Evolutionary conservation across 805 yeast genomes (phyloP).

Genomic region (Ogataea haglerorum): DNA sequence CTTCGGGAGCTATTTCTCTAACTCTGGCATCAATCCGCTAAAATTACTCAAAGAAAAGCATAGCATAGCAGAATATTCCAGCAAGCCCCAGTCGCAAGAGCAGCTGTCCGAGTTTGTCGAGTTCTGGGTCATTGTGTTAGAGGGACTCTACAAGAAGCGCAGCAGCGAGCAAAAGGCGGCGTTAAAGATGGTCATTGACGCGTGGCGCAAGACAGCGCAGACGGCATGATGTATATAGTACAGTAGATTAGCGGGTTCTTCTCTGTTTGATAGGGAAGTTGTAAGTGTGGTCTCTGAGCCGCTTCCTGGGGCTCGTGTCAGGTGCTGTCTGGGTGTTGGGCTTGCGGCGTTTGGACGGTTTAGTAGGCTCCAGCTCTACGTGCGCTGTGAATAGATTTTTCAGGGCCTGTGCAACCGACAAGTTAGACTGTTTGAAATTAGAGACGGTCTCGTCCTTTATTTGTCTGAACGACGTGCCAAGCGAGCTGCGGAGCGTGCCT

Average conservation of each 20-base stretch:
- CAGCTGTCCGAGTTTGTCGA: conserved; percentile 40
- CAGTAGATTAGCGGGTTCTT: conserved; percentile 1
- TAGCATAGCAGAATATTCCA: conserved; percentile 11
- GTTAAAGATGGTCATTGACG: conserved; percentile 22
- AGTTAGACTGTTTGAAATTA: neutral
- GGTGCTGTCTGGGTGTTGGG: neutral
- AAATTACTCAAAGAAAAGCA: conserved; percentile 20
- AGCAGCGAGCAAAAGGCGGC: conserved; percentile 30
- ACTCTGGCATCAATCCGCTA: conserved; percentile 18
- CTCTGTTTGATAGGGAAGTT: conserved; percentile 13
- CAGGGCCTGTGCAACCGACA: conserved; percentile 1
- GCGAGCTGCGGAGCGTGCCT: conserved; percentile 14
- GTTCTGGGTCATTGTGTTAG: conserved; percentile 51
- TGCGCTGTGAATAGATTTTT: neutral
- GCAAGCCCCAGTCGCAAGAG: conserved; percentile 28
- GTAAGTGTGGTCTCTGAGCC: conserved; percentile 3
- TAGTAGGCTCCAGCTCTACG: neutral
- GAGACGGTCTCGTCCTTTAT: conserved; percentile 1
- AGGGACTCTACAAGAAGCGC: conserved; percentile 40
- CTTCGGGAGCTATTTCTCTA: conserved; percentile 47
- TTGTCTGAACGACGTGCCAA: conserved; percentile 11
- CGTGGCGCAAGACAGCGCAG: conserved; percentile 16
- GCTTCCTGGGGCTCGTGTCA: conserved; percentile 5
- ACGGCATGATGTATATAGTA: neutral
- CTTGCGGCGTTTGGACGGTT: neutral